phyloP scores from a whole-genome alignment of 2,329 filamentous ascomycete species.

The Venturia oleaginea region DNA sequence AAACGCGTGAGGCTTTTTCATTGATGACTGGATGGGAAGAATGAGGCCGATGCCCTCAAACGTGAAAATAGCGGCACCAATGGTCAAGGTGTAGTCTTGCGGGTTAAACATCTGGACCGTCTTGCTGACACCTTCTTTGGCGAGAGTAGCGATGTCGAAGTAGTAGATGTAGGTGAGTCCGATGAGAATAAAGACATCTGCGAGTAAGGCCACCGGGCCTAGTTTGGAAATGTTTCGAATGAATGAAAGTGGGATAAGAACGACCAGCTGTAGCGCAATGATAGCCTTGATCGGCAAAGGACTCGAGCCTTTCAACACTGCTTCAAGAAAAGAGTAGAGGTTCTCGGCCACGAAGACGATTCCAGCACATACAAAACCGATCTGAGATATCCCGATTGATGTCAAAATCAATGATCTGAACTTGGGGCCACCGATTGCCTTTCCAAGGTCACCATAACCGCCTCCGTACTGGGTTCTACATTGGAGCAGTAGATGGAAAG shows the following conservation, averaged over 20 bases:
- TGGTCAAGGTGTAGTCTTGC: slow-evolving; percentile 57
- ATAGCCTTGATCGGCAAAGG: slow-evolving; percentile 48
- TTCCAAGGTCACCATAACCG: slow-evolving; percentile 66
- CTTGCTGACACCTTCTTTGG: slow-evolving; percentile 46
- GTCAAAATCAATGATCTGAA: slow-evolving; percentile 58
- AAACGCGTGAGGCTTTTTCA: slow-evolving; percentile 62
- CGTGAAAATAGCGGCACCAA: slow-evolving; percentile 67
- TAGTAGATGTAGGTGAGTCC: slow-evolving; percentile 66
- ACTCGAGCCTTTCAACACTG: slow-evolving; percentile 42
- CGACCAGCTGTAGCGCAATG: slow-evolving; percentile 56
- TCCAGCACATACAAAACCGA: slow-evolving; percentile 70
- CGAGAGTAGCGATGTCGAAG: slow-evolving; percentile 54
- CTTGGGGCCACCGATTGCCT: slow-evolving; percentile 52
- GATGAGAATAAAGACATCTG: slow-evolving; percentile 63
- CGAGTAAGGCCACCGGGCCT: slow-evolving; percentile 57
- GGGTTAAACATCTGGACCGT: slow-evolving; percentile 64
- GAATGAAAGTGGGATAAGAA: slow-evolving; percentile 57
- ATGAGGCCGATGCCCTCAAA: slow-evolving; percentile 73
- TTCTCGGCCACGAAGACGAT: slow-evolving; percentile 74
- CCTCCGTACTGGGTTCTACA: slow-evolving; percentile 57
- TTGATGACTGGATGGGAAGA: slow-evolving; percentile 65
- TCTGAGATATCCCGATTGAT: slow-evolving; percentile 64
- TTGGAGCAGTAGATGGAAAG: slow-evolving; percentile 62
- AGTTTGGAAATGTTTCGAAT: slow-evolving; percentile 70
- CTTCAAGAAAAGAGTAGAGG: slow-evolving; percentile 55